Evolutionary conservation across 139 green algal species (phyloP).

Genomic region (Yamagishiella unicocca): DNA sequence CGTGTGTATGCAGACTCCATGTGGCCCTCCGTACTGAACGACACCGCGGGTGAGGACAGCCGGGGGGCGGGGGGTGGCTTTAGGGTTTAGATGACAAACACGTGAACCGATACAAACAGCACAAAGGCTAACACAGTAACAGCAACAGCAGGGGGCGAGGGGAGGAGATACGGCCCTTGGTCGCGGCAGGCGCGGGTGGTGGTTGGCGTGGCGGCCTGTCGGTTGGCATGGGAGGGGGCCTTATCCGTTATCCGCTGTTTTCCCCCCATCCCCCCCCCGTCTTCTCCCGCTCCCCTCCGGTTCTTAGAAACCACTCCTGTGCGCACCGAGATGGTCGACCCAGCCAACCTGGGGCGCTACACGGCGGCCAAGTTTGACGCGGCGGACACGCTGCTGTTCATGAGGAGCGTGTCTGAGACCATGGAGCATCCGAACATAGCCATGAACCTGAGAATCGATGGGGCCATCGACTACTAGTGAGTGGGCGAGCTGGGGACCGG

Average conservation of each 20-base stretch:
- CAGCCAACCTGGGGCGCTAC: conserved; percentile 15
- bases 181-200: too few relatives aligned
- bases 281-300: neutral
- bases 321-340: conserved; percentile 29
- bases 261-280: neutral
- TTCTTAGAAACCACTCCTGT: conserved; percentile 43
- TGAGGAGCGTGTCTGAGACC: neutral
- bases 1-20: conserved; percentile 18
- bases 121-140: too few relatives aligned
- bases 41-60: neutral
- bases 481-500: neutral
- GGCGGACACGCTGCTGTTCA: conserved; percentile 18
- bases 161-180: too few relatives aligned
- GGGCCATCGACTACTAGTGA: conserved; percentile 35
- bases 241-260: too few relatives aligned
- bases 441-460: conserved; percentile 24
- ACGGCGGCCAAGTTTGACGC: neutral
- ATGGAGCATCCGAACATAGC: conserved; percentile 26
- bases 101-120: too few relatives aligned
- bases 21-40: conserved; percentile 29
- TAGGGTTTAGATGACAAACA: too few relatives aligned
- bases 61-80: neutral
- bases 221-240: too few relatives aligned
- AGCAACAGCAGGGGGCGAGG: too few relatives aligned
- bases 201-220: too few relatives aligned